Percentiles rank a stretch among this genome's conserved stretches.
These are phyloP conservation scores for Rubia balearica DNA, from an alignment of 305 asterid genomes.

Conservation along the genomic window DNA sequence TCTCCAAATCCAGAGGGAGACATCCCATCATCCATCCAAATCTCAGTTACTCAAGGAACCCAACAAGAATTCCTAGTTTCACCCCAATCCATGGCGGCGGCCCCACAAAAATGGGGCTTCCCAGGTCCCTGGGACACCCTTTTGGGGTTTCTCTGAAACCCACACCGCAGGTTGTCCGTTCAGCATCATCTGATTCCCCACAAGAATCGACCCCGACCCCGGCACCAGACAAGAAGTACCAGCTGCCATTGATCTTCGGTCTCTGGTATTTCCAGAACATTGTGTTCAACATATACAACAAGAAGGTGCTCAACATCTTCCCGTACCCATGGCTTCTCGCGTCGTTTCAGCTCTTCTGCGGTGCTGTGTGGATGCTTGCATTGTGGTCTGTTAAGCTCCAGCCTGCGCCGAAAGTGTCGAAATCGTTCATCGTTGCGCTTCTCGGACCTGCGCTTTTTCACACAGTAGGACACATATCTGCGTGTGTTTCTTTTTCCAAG, in stretches of 20 bases:
- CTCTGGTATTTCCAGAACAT: slow-evolving; percentile 88
- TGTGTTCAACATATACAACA: slow-evolving; percentile 73
- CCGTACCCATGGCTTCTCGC: slow-evolving; percentile 95
- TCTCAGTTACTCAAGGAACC: slow-evolving; percentile 26
- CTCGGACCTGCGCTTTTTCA: slow-evolving; percentile 91
- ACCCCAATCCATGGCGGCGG: slow-evolving; percentile 18
- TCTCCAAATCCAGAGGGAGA: slow-evolving; percentile 39
- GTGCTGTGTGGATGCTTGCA: slow-evolving; percentile 79
- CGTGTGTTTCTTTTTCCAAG: slow-evolving; percentile 24
- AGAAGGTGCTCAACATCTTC: slow-evolving; percentile 68
- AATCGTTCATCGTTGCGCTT: slow-evolving; percentile 65
- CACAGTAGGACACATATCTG: slow-evolving; percentile 34
- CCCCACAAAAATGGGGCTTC: slow-evolving; percentile 36
- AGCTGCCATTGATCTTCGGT: slow-evolving; percentile 69
- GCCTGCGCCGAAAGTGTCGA: slow-evolving; percentile 70
- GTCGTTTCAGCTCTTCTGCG: slow-evolving; percentile 71
- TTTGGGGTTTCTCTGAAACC: slow-evolving; percentile 30
- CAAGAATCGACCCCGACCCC: slow-evolving; percentile 50
- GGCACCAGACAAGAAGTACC: slow-evolving; percentile 40
- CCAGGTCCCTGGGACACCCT: slow-evolving; percentile 26
- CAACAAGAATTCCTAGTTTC: slow-evolving; percentile 13
- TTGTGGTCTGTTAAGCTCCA: slow-evolving; percentile 70
- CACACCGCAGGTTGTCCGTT: slow-evolving; percentile 27
- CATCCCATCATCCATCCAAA: slow-evolving; percentile 27
- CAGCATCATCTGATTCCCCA: slow-evolving; percentile 42